Evolutionary conservation across 2,329 filamentous ascomycete species (phyloP).

Genomic region (Balansia obtecta): DNA sequence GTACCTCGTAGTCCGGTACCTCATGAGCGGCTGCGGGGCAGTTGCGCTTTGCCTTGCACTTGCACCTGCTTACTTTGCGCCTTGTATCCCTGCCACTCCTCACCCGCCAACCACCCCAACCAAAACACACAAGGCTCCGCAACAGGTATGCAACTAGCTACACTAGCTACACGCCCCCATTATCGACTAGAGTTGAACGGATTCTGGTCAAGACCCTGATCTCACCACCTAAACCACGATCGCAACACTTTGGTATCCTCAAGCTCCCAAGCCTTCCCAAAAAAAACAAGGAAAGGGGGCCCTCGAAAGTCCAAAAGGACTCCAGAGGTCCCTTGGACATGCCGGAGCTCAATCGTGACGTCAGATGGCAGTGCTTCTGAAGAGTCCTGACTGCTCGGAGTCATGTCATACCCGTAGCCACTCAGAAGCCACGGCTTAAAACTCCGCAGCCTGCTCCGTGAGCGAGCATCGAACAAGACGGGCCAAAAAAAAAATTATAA

Average conservation of each 20-base stretch:
- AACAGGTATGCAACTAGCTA: too few relatives aligned
- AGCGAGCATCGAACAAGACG: not conserved
- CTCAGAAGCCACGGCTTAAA: not conserved
- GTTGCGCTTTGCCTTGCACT: too few relatives aligned
- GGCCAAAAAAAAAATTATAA: not conserved
- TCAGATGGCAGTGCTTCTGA: not conserved
- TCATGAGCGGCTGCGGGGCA: too few relatives aligned
- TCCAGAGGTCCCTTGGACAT: not conserved
- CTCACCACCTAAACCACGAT: slow-evolving; percentile 20
- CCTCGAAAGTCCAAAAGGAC: not conserved
- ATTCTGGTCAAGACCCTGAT: slow-evolving; percentile 14
- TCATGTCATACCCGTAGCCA: not conserved
- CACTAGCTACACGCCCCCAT: not conserved
- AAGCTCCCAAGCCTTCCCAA: not conserved
- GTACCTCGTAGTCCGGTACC: too few relatives aligned
- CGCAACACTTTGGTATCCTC: slow-evolving; percentile 1
- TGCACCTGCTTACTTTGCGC: not conserved
- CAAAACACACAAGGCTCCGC: too few relatives aligned
- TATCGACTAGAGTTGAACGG: not conserved
- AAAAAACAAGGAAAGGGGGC: not conserved
- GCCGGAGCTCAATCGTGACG: not conserved
- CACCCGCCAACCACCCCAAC: too few relatives aligned
- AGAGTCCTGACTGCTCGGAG: not conserved
- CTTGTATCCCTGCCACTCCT: too few relatives aligned
- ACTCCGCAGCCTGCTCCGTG: not conserved